Evolutionary conservation across 371 early-diverging fungal genomes (phyloP).

Genomic region (Mucor circinelloides): DNA sequence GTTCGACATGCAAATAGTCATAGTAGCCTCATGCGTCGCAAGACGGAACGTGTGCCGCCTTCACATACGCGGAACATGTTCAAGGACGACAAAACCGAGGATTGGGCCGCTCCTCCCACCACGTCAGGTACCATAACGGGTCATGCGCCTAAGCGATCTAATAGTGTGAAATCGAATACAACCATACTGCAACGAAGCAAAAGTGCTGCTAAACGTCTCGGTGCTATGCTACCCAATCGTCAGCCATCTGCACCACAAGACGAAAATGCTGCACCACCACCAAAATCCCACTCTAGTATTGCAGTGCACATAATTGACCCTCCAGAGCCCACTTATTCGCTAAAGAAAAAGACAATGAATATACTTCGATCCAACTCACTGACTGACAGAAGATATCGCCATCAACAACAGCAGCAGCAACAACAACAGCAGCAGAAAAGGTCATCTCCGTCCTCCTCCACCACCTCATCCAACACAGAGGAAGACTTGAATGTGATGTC

Average conservation of each 20-base stretch:
- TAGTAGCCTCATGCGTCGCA: conserved; percentile 9
- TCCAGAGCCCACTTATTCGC: neutral
- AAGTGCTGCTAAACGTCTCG: conserved; percentile 25
- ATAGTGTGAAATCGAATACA: neutral
- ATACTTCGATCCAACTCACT: conserved; percentile 21
- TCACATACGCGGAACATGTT: conserved; percentile 17
- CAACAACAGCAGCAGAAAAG: conserved; percentile 6
- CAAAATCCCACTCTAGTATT: neutral
- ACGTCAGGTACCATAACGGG: neutral
- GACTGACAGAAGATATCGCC: conserved; percentile 11
- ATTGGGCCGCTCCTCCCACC: conserved; percentile 19
- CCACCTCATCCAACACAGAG: neutral
- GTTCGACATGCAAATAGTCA: neutral
- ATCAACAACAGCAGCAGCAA: conserved; percentile 3
- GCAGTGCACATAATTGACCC: neutral
- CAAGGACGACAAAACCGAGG: neutral
- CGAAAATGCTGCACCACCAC: neutral
- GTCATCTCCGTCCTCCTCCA: neutral
- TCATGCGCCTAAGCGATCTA: neutral
- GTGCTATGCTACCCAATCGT: conserved; percentile 13
- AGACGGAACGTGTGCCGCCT: conserved; percentile 29
- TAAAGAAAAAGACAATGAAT: conserved; percentile 23
- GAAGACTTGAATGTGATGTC: neutral
- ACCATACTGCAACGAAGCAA: conserved; percentile 23
- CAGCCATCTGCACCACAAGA: neutral